phyloP scores from a whole-genome alignment of 2,329 filamentous ascomycete species.

The Fusarium devonianum region DNA sequence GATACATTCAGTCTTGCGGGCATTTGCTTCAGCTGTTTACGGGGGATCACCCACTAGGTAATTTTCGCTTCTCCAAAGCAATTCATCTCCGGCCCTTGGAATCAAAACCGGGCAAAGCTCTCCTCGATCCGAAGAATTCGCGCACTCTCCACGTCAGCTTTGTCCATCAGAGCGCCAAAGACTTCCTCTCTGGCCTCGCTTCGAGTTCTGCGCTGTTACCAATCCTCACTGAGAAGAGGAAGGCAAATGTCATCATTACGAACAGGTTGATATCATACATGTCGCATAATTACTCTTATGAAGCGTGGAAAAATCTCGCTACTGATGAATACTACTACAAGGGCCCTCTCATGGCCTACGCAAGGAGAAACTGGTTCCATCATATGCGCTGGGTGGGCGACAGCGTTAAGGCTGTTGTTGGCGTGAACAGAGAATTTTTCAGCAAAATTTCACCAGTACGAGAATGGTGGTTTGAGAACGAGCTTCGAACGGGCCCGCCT shows the following conservation, averaged over 20 bases:
- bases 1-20: neutral
- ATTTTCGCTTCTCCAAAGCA: too few relatives aligned
- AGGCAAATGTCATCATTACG: neutral
- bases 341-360: neutral
- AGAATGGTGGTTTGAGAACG: neutral
- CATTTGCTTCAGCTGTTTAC: neutral
- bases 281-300: too few relatives aligned
- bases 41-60: neutral
- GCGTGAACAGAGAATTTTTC: neutral
- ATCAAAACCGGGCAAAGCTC: too few relatives aligned
- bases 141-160: neutral
- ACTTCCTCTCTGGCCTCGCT: neutral
- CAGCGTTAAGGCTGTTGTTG: neutral
- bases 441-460: neutral
- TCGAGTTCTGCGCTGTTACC: accelerated
- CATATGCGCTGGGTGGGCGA: neutral
- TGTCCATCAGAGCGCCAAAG: constrained; percentile 15
- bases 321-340: too few relatives aligned
- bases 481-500: neutral
- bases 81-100: too few relatives aligned
- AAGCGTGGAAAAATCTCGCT: too few relatives aligned
- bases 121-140: too few relatives aligned
- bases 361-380: neutral
- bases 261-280: neutral
- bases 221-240: accelerated